Percentiles rank a stretch among this genome's conserved stretches.
These are phyloP conservation scores for Pterulicium gracile DNA, from an alignment of 1,284 basidiomycete genomes.

Conservation along the genomic window DNA sequence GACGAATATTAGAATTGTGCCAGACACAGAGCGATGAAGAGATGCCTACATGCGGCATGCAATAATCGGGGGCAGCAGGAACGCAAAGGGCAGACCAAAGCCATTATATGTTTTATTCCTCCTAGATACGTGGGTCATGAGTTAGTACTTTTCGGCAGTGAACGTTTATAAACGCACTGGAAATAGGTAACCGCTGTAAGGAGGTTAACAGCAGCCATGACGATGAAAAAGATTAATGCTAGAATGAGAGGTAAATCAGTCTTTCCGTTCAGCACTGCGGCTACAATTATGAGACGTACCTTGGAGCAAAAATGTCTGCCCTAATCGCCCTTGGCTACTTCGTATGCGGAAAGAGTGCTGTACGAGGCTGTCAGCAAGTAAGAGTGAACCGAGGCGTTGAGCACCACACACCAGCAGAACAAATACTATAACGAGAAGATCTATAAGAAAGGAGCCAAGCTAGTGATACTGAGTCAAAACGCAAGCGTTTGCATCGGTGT, in stretches of 20 bases:
- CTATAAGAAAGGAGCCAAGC: conserved; percentile 8
- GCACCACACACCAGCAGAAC: conserved; percentile 5
- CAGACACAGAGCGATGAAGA: neutral
- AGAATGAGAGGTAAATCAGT: neutral
- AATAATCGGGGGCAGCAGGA: conserved; percentile 8
- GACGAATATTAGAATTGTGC: neutral
- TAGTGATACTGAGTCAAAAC: conserved; percentile 5
- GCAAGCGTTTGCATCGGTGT: neutral
- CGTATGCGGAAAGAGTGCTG: conserved; percentile 5
- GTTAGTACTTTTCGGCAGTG: neutral
- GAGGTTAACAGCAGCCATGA: conserved; percentile 13
- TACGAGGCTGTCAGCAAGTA: neutral
- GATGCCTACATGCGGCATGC: conserved; percentile 7
- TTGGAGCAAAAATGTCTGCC: conserved; percentile 7
- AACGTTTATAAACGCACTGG: conserved; percentile 6
- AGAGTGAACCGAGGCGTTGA: neutral
- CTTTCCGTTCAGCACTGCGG: conserved; percentile 9
- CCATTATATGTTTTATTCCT: conserved; percentile 11
- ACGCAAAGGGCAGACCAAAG: conserved; percentile 10
- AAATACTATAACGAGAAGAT: conserved; percentile 9
- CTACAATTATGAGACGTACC: conserved; percentile 1
- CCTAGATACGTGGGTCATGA: conserved; percentile 3
- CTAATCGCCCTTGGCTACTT: conserved; percentile 5
- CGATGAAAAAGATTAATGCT: conserved; percentile 11
- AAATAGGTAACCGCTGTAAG: conserved; percentile 10